phyloP scores from a whole-genome alignment of 2,329 filamentous ascomycete genomes.

The Xylaria multiplex region DNA sequence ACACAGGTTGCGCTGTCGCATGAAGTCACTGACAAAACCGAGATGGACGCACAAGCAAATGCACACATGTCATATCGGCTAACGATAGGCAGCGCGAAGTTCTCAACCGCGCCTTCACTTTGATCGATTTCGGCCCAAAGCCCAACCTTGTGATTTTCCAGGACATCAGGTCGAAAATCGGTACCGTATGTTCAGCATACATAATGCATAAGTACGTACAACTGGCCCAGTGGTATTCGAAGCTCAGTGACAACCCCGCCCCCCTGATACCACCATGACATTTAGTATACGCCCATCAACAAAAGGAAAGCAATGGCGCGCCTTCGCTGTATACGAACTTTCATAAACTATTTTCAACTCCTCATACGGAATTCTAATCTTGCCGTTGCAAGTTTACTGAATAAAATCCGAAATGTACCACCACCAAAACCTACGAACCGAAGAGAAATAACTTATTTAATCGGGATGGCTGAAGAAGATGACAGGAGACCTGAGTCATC shows the following conservation, averaged over 20 bases:
- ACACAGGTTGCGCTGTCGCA: not conserved
- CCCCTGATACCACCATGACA: constrained; percentile 9
- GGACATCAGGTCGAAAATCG: constrained; percentile 27
- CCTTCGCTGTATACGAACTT: constrained; percentile 23
- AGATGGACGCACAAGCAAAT: constrained; percentile 12
- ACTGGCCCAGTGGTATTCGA: constrained; percentile 26
- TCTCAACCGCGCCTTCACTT: constrained; percentile 13
- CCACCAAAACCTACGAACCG: constrained; percentile 7
- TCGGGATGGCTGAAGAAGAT: constrained; percentile 25
- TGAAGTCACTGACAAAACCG: not conserved
- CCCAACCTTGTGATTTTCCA: constrained; percentile 13
- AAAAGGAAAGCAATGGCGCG: constrained; percentile 25
- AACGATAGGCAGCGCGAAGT: constrained; percentile 26
- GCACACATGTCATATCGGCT: constrained; percentile 21
- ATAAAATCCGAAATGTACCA: constrained; percentile 3
- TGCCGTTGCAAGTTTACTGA: constrained; percentile 23
- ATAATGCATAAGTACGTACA: constrained; percentile 32
- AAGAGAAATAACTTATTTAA: constrained; percentile 22
- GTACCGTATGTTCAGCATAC: constrained; percentile 14
- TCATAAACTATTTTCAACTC: constrained; percentile 22
- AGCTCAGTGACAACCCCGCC: constrained; percentile 25
- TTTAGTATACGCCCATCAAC: not conserved
- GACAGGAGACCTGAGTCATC: constrained; percentile 29
- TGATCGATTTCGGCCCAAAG: constrained; percentile 33
- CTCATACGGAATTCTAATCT: constrained; percentile 30